Evolutionary conservation across 2,329 filamentous ascomycete species (phyloP).

Genomic region (Microdochium paspali): DNA sequence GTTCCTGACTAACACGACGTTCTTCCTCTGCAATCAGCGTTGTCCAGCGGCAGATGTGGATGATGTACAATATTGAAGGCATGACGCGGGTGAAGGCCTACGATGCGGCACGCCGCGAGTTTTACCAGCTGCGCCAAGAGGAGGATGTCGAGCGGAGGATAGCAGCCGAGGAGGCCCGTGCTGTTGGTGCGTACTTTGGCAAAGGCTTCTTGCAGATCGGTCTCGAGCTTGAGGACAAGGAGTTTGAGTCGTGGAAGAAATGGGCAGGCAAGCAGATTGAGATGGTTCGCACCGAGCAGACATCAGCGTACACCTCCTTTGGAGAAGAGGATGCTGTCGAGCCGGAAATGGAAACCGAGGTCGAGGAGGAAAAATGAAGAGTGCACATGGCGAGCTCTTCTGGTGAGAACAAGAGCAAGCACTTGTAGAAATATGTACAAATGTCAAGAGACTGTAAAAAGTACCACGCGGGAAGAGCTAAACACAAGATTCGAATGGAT

Average conservation of each 20-base stretch:
- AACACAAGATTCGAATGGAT: too few relatives aligned
- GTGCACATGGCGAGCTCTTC: not conserved
- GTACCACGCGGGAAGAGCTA: conserved; percentile 2
- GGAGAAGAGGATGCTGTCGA: conserved; percentile 19
- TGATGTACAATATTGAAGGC: conserved; percentile 56
- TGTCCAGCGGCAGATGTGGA: conserved; percentile 80
- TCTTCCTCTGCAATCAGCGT: conserved; percentile 47
- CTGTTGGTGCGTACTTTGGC: conserved; percentile 84
- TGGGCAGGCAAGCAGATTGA: conserved; percentile 55
- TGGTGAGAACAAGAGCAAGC: not conserved
- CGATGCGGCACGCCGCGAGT: conserved; percentile 79
- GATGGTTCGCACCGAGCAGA: conserved; percentile 27
- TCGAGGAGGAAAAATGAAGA: not conserved
- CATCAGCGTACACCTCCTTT: conserved; percentile 32
- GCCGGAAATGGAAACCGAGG: conserved; percentile 2
- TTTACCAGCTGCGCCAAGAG: conserved; percentile 74
- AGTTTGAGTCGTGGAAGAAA: conserved; percentile 75
- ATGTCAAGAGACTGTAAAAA: conserved; percentile 4
- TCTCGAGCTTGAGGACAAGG: conserved; percentile 71
- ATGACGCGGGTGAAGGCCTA: conserved; percentile 65
- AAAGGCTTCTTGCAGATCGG: conserved; percentile 65
- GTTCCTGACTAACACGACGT: not conserved
- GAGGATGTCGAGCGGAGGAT: conserved; percentile 78
- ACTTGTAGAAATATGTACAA: conserved; percentile 6
- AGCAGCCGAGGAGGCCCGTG: conserved; percentile 76